A percentile compares a stretch with the other conserved stretches of the same genome.
Evolutionary conservation across 306 rosid genomes (phyloP).

Genomic region (Citrullus mucosospermus): DNA sequence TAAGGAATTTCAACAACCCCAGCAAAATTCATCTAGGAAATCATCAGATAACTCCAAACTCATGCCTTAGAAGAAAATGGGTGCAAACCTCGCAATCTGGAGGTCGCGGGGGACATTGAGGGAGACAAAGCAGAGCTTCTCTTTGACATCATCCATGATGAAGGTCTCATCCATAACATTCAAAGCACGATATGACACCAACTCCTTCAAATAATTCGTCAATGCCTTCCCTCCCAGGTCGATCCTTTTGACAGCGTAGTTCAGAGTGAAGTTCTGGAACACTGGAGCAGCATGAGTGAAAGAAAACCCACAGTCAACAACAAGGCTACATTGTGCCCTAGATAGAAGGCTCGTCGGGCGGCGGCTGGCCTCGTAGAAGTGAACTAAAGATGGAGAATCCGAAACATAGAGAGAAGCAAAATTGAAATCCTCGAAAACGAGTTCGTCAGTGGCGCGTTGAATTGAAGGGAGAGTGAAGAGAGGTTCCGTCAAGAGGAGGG

Average conservation of each 20-base stretch:
- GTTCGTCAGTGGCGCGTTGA: conserved; percentile 69
- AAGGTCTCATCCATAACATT: conserved; percentile 91
- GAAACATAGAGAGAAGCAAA: conserved; percentile 58
- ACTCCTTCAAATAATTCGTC: conserved; percentile 80
- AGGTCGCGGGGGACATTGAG: conserved; percentile 57
- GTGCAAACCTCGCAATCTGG: conserved; percentile 38
- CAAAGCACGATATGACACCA: conserved; percentile 68
- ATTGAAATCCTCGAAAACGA: conserved; percentile 83
- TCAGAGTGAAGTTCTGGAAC: conserved; percentile 66
- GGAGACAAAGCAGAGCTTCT: conserved; percentile 88
- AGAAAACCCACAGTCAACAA: conserved; percentile 86
- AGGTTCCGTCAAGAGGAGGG: conserved; percentile 80
- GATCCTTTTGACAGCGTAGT: conserved; percentile 62
- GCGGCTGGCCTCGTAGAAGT: conserved; percentile 67
- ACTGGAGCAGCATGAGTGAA: conserved; percentile 86
- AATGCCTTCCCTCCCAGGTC: conserved; percentile 87
- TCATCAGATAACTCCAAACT: background rate
- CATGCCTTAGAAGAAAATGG: background rate
- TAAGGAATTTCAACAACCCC: background rate
- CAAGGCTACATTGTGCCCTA: conserved; percentile 78
- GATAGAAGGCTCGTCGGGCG: conserved; percentile 45
- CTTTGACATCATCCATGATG: conserved; percentile 80
- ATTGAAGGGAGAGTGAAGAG: conserved; percentile 76
- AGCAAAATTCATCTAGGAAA: background rate
- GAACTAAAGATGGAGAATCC: conserved; percentile 61